These are phyloP conservation scores for Cyclotella sp. DNA, from an alignment of 108 stramenopile species.

Conservation along the genomic window DNA sequence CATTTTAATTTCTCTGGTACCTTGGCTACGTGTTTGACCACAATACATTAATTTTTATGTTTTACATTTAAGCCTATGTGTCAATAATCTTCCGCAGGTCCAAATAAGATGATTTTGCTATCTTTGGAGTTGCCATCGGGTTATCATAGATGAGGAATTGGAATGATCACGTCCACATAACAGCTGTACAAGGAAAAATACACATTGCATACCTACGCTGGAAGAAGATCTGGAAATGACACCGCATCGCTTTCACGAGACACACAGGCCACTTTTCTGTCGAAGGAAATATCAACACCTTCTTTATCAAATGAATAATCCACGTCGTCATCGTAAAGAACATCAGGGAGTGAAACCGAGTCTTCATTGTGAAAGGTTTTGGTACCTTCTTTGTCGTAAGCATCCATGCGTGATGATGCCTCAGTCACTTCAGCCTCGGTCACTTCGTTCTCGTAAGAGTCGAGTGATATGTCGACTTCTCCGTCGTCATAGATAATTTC, in stretches of 20 bases:
- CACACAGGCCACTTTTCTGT: neutral
- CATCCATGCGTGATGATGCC: slow-evolving; percentile 2
- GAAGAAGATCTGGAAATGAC: slow-evolving; percentile 6
- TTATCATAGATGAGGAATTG: too few relatives aligned
- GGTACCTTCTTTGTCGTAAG: neutral
- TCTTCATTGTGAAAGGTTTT: neutral
- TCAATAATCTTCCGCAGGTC: too few relatives aligned
- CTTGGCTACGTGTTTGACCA: too few relatives aligned
- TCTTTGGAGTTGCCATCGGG: too few relatives aligned
- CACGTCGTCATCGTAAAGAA: neutral
- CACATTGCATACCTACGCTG: neutral
- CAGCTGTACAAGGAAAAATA: too few relatives aligned
- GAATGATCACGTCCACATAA: too few relatives aligned
- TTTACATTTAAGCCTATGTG: too few relatives aligned
- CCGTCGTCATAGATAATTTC: neutral
- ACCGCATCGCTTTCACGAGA: neutral
- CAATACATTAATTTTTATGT: too few relatives aligned
- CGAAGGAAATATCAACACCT: slow-evolving; percentile 5
- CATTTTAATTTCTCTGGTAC: too few relatives aligned
- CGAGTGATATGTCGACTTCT: neutral
- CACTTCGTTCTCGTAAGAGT: neutral
- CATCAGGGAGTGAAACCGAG: neutral
- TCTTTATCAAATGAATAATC: slow-evolving; percentile 13
- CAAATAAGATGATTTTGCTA: too few relatives aligned
- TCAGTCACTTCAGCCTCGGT: neutral